Base-by-base conservation (phyloP, 305 asterid genomes). In the Fraxinus baroniana region DNA sequence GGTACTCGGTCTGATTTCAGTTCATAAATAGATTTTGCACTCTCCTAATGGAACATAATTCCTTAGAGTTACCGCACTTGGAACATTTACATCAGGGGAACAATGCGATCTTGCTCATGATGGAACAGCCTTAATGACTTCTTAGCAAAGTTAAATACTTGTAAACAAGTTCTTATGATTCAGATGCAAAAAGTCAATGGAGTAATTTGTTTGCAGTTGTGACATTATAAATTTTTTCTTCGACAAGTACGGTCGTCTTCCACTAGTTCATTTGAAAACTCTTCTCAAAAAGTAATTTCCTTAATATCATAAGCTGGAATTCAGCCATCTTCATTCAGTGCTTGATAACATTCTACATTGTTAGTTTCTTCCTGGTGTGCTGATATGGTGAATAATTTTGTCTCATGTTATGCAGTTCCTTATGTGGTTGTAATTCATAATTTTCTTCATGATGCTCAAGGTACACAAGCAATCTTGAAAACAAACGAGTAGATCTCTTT, bases 401-500 rank as follows among this genome's bases (percentile, higher is more conserved):
- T 28, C 37, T 12, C 18, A 13, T 28, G 37, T 18, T 28, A 68
- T 13, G 18, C 74, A 10, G 18, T 68, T 26, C 74, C 74, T 28
- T 4, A 5, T 30, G 37, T 68, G 39, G 39, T 68, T 28, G 9
- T 68, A 28, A 26, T 4, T 68, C 74, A 30, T 68, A 28, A 28
- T 10, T 68, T 78, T 82, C 75, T 74, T 75, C 83, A 76, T 86
- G 83, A 78, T 85, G 83, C 76, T 89, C 70, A 83, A 95, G 98
- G 91, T 90, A 94, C 77, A 91, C 99, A 83, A 92, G 88, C 91
- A 92, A 83, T 89, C 94, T 94, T 83, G 98, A 95, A 36, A 91
- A 90, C 94, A 95, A 90, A 88, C 90, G 97, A 80, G 97, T 90
- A 84, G 99, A 95, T 88, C 94, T 95, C 80, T 95, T 95, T 55